These are phyloP conservation scores for Lasiosphaeris hirsuta DNA, from an alignment of 495 filamentous ascomycete genomes.

Conservation along the genomic window DNA sequence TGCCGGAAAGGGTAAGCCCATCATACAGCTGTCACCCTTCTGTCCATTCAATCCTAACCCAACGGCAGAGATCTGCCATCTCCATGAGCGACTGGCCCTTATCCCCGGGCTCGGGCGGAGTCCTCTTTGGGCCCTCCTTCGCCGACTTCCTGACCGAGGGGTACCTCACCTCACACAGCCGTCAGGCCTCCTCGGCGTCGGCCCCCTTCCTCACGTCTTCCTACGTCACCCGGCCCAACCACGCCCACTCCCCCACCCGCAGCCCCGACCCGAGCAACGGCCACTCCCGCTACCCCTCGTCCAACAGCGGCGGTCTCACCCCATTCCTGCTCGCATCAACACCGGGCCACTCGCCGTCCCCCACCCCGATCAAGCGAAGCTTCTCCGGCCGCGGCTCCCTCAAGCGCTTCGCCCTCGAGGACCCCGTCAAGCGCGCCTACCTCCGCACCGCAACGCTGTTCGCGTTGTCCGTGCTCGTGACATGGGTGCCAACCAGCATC, in stretches of 20 bases:
- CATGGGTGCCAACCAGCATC: slow-evolving; percentile 73
- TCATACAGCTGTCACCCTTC: slow-evolving; percentile 12
- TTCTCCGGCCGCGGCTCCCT: not conserved
- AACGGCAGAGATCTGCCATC: not conserved
- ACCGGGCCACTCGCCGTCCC: not conserved
- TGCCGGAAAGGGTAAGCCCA: too few species aligned
- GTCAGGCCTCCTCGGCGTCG: not conserved
- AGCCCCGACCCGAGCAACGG: not conserved
- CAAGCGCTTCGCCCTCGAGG: slow-evolving; percentile 35
- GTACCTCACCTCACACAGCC: not conserved
- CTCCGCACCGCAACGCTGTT: slow-evolving; percentile 71
- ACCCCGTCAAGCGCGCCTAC: slow-evolving; percentile 64
- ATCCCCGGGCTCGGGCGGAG: not conserved
- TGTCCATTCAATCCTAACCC: too few species aligned
- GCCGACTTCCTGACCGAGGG: not conserved
- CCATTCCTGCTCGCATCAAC: not conserved
- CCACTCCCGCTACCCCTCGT: not conserved
- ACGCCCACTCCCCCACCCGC: not conserved
- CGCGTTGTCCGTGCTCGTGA: slow-evolving; percentile 67
- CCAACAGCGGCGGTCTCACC: not conserved
- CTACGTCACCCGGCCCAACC: not conserved
- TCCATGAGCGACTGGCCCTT: slow-evolving; percentile 12
- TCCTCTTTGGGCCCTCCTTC: not conserved
- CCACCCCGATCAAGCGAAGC: not conserved
- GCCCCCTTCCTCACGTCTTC: not conserved